These are phyloP conservation scores for Prunus mume DNA, from an alignment of 306 rosid genomes.

Conservation along the genomic window DNA sequence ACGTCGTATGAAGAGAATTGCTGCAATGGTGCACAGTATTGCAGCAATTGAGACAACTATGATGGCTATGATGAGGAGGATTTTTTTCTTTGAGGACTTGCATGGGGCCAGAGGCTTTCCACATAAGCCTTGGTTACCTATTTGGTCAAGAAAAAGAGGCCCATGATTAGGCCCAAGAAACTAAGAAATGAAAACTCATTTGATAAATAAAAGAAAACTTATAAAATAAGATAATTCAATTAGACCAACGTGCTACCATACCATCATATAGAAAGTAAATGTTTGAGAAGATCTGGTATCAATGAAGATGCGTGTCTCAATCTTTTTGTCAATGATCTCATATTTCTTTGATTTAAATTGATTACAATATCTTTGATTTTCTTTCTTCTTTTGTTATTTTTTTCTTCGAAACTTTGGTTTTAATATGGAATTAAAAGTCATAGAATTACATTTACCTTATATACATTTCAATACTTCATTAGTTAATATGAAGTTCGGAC, in stretches of 20 bases:
- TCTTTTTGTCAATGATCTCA: neutral
- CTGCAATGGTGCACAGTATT: slow-evolving; percentile 23
- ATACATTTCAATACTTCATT: neutral
- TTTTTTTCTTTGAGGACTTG: slow-evolving; percentile 31
- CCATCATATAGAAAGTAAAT: neutral
- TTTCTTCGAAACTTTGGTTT: neutral
- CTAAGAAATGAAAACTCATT: neutral
- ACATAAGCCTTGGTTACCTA: slow-evolving; percentile 69
- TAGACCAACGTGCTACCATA: slow-evolving; percentile 21
- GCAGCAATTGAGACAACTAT: slow-evolving; percentile 28
- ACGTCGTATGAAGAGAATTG: slow-evolving; percentile 21
- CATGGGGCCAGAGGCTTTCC: slow-evolving; percentile 64
- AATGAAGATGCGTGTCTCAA: neutral
- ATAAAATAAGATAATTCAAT: neutral
- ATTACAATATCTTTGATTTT: neutral
- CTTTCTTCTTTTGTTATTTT: neutral
- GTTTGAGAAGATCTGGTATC: neutral
- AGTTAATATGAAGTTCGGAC: neutral
- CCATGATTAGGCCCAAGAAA: neutral
- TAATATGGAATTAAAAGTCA: neutral
- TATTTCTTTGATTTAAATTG: neutral
- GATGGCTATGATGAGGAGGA: slow-evolving; percentile 20
- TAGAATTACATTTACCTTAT: neutral
- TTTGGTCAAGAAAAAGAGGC: slow-evolving; percentile 5
- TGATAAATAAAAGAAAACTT: neutral